Conservation (phyloP, 164 flowering plant species). For the Nelumbo lutea region DNA sequence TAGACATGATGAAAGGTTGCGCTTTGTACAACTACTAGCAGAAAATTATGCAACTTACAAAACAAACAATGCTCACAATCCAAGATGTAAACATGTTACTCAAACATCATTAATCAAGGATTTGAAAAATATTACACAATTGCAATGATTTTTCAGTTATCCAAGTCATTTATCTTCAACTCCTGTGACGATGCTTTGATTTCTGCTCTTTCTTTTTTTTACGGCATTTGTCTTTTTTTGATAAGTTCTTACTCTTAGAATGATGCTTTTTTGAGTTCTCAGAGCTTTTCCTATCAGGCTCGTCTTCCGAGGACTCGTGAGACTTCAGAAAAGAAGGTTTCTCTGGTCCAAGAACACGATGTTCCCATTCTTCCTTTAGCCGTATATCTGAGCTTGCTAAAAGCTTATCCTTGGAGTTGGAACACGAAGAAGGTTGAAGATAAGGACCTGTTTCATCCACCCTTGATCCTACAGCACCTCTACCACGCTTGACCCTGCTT, state of each 20-base stretch:
- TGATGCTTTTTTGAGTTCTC: constrained; percentile 37
- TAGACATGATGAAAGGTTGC: too few relatives aligned
- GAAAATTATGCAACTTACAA: too few relatives aligned
- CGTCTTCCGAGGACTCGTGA: constrained; percentile 30
- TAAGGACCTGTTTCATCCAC: constrained; percentile 97
- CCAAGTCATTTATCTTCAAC: background rate
- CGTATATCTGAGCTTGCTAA: constrained; percentile 19
- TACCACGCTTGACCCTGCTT: constrained; percentile 81
- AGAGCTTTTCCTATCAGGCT: constrained; percentile 19
- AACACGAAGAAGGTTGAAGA: constrained; percentile 29
- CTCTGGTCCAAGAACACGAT: constrained; percentile 56
- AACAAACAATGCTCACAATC: too few relatives aligned
- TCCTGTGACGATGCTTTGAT: constrained; percentile 18
- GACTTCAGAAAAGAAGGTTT: constrained; percentile 38
- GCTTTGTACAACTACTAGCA: too few relatives aligned
- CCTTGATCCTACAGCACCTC: constrained; percentile 84
- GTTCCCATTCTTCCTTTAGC: constrained; percentile 27
- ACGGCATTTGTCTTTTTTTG: constrained; percentile 34
- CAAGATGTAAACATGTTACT: too few relatives aligned
- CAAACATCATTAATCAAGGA: too few relatives aligned
- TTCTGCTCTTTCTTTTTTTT: constrained; percentile 34
- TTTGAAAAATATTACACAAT: background rate
- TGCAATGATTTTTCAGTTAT: background rate
- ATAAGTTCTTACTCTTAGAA: constrained; percentile 35
- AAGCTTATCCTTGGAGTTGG: constrained; percentile 23